Evolutionary conservation across 163 green algal genomes (phyloP).

Genomic region (Scenedesmus sp.): DNA sequence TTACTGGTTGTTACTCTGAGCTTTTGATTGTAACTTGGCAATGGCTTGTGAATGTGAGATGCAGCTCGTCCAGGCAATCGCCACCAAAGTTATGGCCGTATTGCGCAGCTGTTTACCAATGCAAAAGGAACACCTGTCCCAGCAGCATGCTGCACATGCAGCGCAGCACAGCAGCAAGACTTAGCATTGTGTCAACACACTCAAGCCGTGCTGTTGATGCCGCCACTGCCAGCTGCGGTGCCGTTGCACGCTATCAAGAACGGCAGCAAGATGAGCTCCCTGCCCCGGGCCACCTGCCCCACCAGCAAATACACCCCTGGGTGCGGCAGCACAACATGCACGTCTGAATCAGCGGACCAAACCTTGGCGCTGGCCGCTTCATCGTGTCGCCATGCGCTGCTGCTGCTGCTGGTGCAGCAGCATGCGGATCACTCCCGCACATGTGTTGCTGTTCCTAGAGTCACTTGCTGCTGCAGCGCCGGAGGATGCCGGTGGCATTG

Average conservation of each 20-base stretch:
- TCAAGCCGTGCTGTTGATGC: not conserved
- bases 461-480: not conserved
- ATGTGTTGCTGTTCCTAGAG: not conserved
- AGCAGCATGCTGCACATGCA: no score
- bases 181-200: no score
- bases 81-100: no score
- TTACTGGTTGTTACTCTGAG: no score
- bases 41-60: no score
- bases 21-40: no score
- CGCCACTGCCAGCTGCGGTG: not conserved
- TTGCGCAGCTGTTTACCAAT: no score
- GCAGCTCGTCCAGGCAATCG: no score
- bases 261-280: not conserved
- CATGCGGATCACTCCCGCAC: not conserved
- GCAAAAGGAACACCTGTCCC: no score
- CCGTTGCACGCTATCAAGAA: not conserved
- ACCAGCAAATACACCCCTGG: not conserved
- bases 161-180: no score
- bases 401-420: not conserved
- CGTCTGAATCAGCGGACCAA: not conserved
- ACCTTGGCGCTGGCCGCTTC: not conserved
- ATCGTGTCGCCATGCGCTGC: not conserved
- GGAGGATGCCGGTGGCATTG: not conserved
- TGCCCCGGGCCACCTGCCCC: not conserved
- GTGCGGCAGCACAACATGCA: not conserved